phyloP scores from a whole-genome alignment of 2,329 filamentous ascomycete species.

The Alternaria sp. region DNA sequence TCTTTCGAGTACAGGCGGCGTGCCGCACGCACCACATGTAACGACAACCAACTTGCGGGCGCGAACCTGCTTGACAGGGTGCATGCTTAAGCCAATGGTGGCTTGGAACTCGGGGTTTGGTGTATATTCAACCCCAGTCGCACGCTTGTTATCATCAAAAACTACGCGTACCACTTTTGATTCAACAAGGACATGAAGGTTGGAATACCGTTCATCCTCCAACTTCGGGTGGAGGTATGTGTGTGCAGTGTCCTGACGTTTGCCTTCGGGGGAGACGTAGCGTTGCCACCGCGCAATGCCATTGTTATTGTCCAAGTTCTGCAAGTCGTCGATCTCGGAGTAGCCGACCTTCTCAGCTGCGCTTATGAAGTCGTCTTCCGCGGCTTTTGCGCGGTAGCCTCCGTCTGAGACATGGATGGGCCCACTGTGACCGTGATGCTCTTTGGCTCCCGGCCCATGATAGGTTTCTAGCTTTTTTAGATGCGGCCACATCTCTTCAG shows the following conservation, averaged over 20 bases:
- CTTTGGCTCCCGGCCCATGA: slow-evolving; percentile 56
- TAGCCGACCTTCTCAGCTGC: slow-evolving; percentile 60
- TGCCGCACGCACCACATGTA: slow-evolving; percentile 61
- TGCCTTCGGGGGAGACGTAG: slow-evolving; percentile 62
- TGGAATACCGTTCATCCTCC: slow-evolving; percentile 60
- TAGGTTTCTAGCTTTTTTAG: slow-evolving; percentile 68
- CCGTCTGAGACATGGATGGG: slow-evolving; percentile 65
- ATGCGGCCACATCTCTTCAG: slow-evolving; percentile 62
- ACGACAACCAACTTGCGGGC: slow-evolving; percentile 65
- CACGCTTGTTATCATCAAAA: slow-evolving; percentile 62
- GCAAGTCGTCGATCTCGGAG: slow-evolving; percentile 62
- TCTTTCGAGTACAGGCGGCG: slow-evolving; percentile 66
- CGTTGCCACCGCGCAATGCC: slow-evolving; percentile 56
- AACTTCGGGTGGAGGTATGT: slow-evolving; percentile 64
- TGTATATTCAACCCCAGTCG: slow-evolving; percentile 67
- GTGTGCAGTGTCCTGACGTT: slow-evolving; percentile 66
- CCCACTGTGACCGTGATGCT: slow-evolving; percentile 62
- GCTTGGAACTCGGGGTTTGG: slow-evolving; percentile 55
- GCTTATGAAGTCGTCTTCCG: slow-evolving; percentile 61
- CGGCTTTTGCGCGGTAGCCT: slow-evolving; percentile 51
- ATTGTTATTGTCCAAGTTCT: slow-evolving; percentile 59
- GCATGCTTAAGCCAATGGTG: slow-evolving; percentile 40
- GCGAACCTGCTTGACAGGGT: slow-evolving; percentile 52
- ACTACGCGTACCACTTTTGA: slow-evolving; percentile 65
- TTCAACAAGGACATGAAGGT: slow-evolving; percentile 67